These are phyloP conservation scores for Beauveria medogensis DNA, from an alignment of 2,329 filamentous ascomycete species.

Conservation along the genomic window DNA sequence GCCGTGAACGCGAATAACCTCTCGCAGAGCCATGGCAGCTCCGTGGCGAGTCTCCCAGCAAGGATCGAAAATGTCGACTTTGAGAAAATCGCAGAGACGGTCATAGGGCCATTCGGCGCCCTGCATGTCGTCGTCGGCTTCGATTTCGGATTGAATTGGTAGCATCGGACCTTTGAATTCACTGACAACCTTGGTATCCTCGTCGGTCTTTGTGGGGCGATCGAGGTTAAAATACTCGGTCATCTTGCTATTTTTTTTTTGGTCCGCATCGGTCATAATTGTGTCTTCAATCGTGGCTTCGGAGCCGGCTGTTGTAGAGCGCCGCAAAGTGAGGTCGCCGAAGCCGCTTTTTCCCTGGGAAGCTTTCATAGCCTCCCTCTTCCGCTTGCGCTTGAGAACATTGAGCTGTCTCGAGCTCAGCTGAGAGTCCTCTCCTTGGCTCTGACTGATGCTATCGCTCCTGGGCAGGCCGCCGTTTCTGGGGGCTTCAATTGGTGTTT, in stretches of 20 bases:
- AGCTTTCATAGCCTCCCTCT: conserved; percentile 79
- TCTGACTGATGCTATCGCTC: conserved; percentile 30
- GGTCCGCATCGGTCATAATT: conserved; percentile 41
- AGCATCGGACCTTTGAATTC: conserved; percentile 85
- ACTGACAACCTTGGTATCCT: conserved; percentile 84
- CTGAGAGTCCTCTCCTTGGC: conserved; percentile 53
- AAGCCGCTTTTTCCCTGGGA: conserved; percentile 80
- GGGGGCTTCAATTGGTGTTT: conserved; percentile 35
- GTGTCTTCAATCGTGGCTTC: conserved; percentile 56
- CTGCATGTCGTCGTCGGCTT: conserved; percentile 67
- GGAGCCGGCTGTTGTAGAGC: conserved; percentile 51
- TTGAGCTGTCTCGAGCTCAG: conserved; percentile 93
- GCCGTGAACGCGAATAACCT: conserved; percentile 87
- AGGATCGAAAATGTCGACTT: conserved; percentile 85
- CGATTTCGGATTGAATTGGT: conserved; percentile 78
- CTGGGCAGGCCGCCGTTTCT: conserved; percentile 25
- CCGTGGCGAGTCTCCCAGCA: conserved; percentile 95
- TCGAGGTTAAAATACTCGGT: conserved; percentile 89
- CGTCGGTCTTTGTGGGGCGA: conserved; percentile 66
- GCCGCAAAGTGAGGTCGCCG: conserved; percentile 71
- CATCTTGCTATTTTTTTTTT: conserved; percentile 54
- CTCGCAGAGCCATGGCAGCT: conserved; percentile 87
- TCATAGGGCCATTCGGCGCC: conserved; percentile 91
- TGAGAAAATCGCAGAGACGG: conserved; percentile 86
- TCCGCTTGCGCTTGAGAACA: conserved; percentile 87